A percentile compares a stretch with the other conserved stretches of the same genome.
Evolutionary conservation across 176 grass and related monocot species (phyloP).

Genomic region (Cenchrus purpureus): DNA sequence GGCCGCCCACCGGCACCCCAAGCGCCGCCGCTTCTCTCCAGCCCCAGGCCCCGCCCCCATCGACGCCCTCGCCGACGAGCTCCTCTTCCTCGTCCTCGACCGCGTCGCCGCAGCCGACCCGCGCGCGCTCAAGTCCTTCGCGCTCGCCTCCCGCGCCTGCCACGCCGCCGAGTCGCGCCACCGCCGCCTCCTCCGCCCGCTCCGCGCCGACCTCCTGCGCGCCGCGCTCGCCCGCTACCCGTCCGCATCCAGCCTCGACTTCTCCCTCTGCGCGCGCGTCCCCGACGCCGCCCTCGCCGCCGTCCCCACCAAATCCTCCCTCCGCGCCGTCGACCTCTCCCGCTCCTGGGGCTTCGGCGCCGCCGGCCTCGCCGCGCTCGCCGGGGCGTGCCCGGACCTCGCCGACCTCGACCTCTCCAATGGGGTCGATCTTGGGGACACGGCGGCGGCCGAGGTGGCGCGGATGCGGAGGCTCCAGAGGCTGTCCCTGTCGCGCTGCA

Average conservation of each 20-base stretch:
- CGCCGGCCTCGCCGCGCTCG: constrained; percentile 54
- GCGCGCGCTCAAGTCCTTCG: constrained; percentile 71
- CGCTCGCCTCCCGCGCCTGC: constrained; percentile 75
- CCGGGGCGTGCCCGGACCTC: constrained; percentile 41
- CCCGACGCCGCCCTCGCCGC: constrained; percentile 45
- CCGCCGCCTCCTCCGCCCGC: constrained; percentile 65
- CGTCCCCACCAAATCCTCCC: not conserved
- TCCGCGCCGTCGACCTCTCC: constrained; percentile 74
- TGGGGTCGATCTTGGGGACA: constrained; percentile 56
- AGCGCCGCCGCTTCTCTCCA: constrained; percentile 28
- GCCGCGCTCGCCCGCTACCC: constrained; percentile 64
- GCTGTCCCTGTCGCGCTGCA: constrained; percentile 69
- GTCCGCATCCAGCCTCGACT: constrained; percentile 46
- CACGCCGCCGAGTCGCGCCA: constrained; percentile 70
- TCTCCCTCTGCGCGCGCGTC: constrained; percentile 76
- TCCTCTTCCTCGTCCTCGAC: constrained; percentile 81
- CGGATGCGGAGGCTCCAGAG: constrained; percentile 36
- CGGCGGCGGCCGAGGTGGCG: constrained; percentile 53
- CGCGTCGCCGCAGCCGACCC: constrained; percentile 51
- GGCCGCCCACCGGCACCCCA: constrained; percentile 4
- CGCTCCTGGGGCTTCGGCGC: constrained; percentile 61
- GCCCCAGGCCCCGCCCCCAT: not conserved
- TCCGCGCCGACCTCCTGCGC: constrained; percentile 61
- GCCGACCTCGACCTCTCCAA: constrained; percentile 81
- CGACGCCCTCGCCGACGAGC: constrained; percentile 64